A percentile compares a stretch with the other conserved stretches of the same genome.
Conservation (phyloP, 2,329 filamentous ascomycete genomes). For the Hypoxylon sp. region DNA sequence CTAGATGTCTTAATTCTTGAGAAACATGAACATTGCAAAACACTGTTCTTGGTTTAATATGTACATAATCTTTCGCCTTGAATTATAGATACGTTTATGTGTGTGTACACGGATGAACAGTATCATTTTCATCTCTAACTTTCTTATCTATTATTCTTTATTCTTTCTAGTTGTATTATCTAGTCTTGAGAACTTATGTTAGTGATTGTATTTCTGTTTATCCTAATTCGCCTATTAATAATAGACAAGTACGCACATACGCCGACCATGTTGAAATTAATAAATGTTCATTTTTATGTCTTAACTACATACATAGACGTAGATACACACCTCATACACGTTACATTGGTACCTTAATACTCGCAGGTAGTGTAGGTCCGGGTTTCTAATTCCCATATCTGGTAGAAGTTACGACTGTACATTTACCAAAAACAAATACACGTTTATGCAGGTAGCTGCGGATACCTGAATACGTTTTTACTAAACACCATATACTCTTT, state of each 20-base stretch:
- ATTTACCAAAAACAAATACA: neutral
- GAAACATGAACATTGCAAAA: neutral
- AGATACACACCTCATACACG: neutral
- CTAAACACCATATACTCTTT: neutral
- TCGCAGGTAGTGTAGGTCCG: neutral
- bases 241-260: neutral
- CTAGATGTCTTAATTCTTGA: neutral
- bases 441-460: neutral
- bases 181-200: neutral
- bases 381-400: neutral
- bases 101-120: neutral
- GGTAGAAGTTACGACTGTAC: neutral
- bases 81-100: neutral
- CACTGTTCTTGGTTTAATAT: neutral
- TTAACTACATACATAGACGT: neutral
- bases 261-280: neutral
- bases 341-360: neutral
- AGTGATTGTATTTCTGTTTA: neutral
- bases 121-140: neutral
- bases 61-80: neutral
- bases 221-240: neutral
- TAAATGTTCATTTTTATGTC: neutral
- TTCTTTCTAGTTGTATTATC: neutral
- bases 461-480: neutral
- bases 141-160: neutral